phyloP scores from a whole-genome alignment of 768 basidiomycete genomes.

The Lactifluus hygrophoroides region DNA sequence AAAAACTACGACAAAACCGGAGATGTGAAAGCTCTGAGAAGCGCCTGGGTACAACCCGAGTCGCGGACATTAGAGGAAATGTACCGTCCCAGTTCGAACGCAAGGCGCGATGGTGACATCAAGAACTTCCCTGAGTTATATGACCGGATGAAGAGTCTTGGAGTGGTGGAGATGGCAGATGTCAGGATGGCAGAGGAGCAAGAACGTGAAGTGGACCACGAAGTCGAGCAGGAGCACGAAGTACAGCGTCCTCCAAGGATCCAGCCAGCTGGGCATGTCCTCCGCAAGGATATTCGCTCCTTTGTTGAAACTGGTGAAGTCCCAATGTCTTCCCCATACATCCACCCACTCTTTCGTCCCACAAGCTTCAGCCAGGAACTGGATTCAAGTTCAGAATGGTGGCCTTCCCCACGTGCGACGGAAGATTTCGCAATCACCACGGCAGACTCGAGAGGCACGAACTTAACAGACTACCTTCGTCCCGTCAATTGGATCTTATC shows the following conservation, averaged over 20 bases:
- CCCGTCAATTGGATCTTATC: conserved; percentile 13
- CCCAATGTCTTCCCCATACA: not conserved
- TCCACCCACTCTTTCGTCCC: not conserved
- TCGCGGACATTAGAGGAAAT: conserved; percentile 13
- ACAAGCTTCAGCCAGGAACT: not conserved
- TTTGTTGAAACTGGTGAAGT: conserved; percentile 7
- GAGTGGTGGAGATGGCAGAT: not conserved
- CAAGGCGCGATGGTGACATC: not conserved
- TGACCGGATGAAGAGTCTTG: conserved; percentile 6
- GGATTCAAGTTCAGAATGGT: not conserved
- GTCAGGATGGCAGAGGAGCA: conserved; percentile 14
- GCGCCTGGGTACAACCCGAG: conserved; percentile 9
- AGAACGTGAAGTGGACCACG: conserved; percentile 16
- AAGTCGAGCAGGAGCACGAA: conserved; percentile 10
- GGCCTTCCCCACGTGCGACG: conserved; percentile 6
- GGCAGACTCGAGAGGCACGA: not conserved
- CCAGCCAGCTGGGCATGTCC: not conserved
- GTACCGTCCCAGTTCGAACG: not conserved
- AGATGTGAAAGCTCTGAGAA: not conserved
- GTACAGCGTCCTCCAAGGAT: conserved; percentile 2
- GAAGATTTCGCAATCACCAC: conserved; percentile 4
- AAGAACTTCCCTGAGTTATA: not conserved
- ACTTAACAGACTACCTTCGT: conserved; percentile 11
- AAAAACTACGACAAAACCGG: not conserved
- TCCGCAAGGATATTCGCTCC: not conserved